Base-by-base conservation (phyloP, 2,329 filamentous ascomycete species). In the Lomentospora prolificans region DNA sequence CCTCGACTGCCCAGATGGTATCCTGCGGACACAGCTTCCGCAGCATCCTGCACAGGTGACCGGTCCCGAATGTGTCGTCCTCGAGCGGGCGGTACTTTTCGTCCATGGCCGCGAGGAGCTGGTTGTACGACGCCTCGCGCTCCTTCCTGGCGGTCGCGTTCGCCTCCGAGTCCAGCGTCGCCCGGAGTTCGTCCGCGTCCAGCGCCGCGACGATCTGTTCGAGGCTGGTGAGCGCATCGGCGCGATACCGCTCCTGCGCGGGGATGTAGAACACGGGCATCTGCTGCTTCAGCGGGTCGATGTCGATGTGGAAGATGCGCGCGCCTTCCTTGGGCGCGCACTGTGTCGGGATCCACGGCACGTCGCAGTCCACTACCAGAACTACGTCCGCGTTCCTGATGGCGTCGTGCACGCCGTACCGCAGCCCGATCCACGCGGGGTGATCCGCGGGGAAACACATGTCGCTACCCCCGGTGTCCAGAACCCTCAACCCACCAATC, bases 271-370 rank as follows among this genome's bases (percentile, higher is more conserved):
- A 86, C 17, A 90, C 73, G 0, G 85, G 85, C 75, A 90, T 90
- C 66, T 85, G 78, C 66, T 86, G 81, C 71, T 86, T 86, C 24
- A 86, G 69, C 1, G 83, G 81, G 60, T 86, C 83, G 51, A 84
- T 74, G 61, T 86, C 83, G 46, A 86, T 75, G 62, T 86, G 83
- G 69, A 80, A 85, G 56, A 86, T 71, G 59, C 73, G 75, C 19
- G 78, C 77, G 14, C 76, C 73, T 2, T 71, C 67, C 1, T 67
- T 67, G 0, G 83, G 83, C 60, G 74, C 75, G 67, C 80, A 83
- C 14, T 83, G 82, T 0, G 89, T 94, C n/a, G 86, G 84, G 56
- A 96, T 90, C 90, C 90, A 96, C 0, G 91, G 91, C 0, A 96
- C 90, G 65, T 96, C 91, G 60, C 90, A 95, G 68, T 96, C 87